phyloP scores from a whole-genome alignment of 139 green algal genomes.

The Dunaliella sp. region DNA sequence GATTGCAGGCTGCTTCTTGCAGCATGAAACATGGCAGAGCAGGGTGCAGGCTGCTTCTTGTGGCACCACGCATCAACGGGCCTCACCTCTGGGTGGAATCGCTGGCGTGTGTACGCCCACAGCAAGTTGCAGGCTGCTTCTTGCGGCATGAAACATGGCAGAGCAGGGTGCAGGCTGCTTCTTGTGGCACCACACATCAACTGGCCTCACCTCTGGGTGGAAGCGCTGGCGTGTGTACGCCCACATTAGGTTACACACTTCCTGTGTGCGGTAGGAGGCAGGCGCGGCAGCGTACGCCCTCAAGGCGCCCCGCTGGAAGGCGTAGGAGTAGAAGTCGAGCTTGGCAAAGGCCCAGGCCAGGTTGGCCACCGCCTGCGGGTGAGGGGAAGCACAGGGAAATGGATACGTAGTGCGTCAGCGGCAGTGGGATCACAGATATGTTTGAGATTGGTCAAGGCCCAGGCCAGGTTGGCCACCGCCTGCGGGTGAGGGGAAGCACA shows the following conservation, averaged over 20 bases:
- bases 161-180: neutral
- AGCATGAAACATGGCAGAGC: no score
- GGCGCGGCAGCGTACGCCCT: neutral
- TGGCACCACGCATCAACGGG: no score
- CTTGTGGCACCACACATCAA: no score
- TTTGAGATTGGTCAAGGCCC: constrained; percentile 29
- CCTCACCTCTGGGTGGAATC: constrained; percentile 27
- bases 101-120: constrained; percentile 23
- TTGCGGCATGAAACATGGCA: constrained; percentile 13
- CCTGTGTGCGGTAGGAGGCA: constrained; percentile 28
- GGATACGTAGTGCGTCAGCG: no score
- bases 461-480: constrained; percentile 37
- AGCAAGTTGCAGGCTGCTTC: constrained; percentile 37
- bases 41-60: no score
- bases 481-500: neutral
- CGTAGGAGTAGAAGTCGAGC: constrained; percentile 20
- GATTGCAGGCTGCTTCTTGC: no score
- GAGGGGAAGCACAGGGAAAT: neutral
- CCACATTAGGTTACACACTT: constrained; percentile 39
- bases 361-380: constrained; percentile 38
- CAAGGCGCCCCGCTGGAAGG: constrained; percentile 6
- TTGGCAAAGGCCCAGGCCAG: constrained; percentile 29
- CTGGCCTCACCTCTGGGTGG: constrained; percentile 24
- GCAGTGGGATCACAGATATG: no score
- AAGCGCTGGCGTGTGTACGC: constrained; percentile 21